phyloP scores from a whole-genome alignment of 176 grass and related monocot species.

The Bromus sterilis region DNA sequence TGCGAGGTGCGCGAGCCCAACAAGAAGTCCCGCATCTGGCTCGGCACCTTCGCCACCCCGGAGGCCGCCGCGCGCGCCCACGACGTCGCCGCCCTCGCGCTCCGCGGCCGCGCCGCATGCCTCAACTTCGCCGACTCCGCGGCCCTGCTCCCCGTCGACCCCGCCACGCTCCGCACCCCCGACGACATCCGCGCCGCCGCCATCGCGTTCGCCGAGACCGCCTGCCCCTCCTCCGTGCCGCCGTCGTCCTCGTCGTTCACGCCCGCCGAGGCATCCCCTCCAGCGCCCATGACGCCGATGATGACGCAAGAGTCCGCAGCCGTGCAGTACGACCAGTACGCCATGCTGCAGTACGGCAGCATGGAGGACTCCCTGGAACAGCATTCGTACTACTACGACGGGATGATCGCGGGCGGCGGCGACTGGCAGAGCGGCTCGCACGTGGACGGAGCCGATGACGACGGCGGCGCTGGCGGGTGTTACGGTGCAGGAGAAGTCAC shows the following conservation, averaged over 20 bases:
- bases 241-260: background rate
- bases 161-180: constrained; percentile 36
- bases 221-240: constrained; percentile 8
- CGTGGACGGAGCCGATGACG: constrained; percentile 28
- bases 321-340: constrained; percentile 21
- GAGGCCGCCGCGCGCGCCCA: constrained; percentile 85
- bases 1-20: constrained; percentile 80
- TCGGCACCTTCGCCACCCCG: constrained; percentile 60
- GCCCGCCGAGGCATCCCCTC: background rate
- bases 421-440: constrained; percentile 24
- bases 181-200: constrained; percentile 76
- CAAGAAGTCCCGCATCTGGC: constrained; percentile 93
- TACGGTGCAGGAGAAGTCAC: constrained; percentile 34
- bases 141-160: constrained; percentile 37
- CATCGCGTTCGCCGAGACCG: constrained; percentile 50
- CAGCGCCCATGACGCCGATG: background rate
- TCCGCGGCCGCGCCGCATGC: constrained; percentile 41
- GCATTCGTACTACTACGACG: constrained; percentile 42
- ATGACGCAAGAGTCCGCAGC: background rate
- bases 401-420: background rate
- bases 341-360: background rate
- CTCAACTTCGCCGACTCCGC: constrained; percentile 92
- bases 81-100: constrained; percentile 72
- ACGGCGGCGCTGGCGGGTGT: background rate
- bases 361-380: constrained; percentile 35